Percentiles rank a stretch among this genome's conserved stretches.
Conservation (phyloP, 2,329 filamentous ascomycete genomes). For the Stagonosporopsis rhizophila region DNA sequence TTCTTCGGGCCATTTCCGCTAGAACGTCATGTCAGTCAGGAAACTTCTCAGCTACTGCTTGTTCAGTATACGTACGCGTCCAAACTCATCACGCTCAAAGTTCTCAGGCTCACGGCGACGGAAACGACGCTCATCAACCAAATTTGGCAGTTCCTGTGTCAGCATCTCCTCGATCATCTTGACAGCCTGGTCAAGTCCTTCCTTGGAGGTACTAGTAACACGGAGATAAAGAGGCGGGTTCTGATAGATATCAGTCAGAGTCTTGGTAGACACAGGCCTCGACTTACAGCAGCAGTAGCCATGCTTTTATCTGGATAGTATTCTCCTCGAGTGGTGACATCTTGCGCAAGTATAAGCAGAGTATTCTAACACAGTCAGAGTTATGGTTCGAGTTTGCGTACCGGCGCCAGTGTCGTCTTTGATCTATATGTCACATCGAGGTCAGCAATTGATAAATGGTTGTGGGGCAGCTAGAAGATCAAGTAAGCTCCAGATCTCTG, state of each 20-base stretch:
- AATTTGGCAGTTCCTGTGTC: slow-evolving; percentile 91
- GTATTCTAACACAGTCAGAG: slow-evolving; percentile 64
- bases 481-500: slow-evolving; percentile 57
- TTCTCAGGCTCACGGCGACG: slow-evolving; percentile 80
- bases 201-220: slow-evolving; percentile 89
- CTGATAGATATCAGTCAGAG: slow-evolving; percentile 55
- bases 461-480: slow-evolving; percentile 51
- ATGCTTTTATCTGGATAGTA: slow-evolving; percentile 98
- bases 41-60: not conserved
- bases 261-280: not conserved
- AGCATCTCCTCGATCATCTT: slow-evolving; percentile 92
- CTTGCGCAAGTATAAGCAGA: slow-evolving; percentile 74
- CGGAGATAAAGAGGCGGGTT: slow-evolving; percentile 94
- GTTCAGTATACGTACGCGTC: slow-evolving; percentile 67
- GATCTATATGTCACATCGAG: slow-evolving; percentile 90
- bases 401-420: slow-evolving; percentile 99
- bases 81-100: slow-evolving; percentile 89
- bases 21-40: slow-evolving; percentile 32
- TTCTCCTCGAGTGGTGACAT: slow-evolving; percentile 97
- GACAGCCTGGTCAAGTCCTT: slow-evolving; percentile 88
- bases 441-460: slow-evolving; percentile 92
- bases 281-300: slow-evolving; percentile 82
- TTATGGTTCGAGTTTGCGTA: slow-evolving; percentile 79
- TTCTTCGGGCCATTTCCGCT: slow-evolving; percentile 99
- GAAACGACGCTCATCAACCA: slow-evolving; percentile 94